Evolutionary conservation across 2,329 filamentous ascomycete genomes (phyloP), one percentile per base, ranked within the genome.

Genomic region (Ceratocystis variospora): DNA sequence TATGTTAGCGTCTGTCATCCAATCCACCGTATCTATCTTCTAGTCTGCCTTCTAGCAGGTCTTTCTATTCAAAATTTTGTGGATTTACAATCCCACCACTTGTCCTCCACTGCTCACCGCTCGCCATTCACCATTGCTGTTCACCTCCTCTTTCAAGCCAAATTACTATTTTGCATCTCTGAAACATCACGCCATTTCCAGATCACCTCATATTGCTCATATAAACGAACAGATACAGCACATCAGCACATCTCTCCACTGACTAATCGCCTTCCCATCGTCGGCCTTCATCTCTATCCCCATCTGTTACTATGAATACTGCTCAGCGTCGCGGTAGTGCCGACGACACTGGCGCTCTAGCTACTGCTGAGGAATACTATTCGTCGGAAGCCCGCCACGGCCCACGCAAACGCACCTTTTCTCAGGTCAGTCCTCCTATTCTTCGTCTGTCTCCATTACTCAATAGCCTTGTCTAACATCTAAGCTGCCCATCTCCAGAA

Each of bases 341-440:
- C 62, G 80, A 83, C 68, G 79, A 80, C 61, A 73, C 72, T 64
- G 74, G 77, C 37, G 78, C 83, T 61, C 84, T 77, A 69, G 81
- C 83, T 68, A 81, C 83, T 74, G 82, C 82, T 67, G 79, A 78
- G 72, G 84, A 81, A 28, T 85, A 85, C 72, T 85, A 85, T 69
- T 75, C 80, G 44, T 79, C 80, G 28, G 81, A 83, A 45, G 79
- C 81, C 65, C 80, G 82, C 65, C 80, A 82, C 69, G 78, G 78
- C 41, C 74, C 76, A 50, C 78, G 82, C 63, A 81, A 79, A 19
- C 78, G 81, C 68, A 84, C 82, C 25, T 83, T 80, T 70, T 83
- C 82, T 2, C 81, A 83, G 75, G 80, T 81, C 73, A 62, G 73
- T 64, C 41, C 62, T 15, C 46, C 10, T 61, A 8, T 44, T 19